Evolutionary conservation across 225 moss, liverwort and hornwort genomes (phyloP), one percentile per base, ranked within the genome.

Genomic region (Lunularia cruciata): DNA sequence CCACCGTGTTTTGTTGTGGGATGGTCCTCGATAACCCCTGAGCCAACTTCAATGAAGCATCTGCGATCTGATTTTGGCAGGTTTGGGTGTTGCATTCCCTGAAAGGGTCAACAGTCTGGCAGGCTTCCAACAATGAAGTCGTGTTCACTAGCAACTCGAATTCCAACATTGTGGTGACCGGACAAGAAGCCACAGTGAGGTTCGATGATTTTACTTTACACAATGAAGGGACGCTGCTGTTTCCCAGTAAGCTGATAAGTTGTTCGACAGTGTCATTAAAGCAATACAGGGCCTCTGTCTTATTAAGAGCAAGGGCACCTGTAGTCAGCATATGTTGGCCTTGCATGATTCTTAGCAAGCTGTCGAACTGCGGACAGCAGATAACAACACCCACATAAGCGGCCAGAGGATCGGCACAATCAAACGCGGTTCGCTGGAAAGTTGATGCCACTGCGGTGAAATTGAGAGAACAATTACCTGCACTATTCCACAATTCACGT

Each of bases 331-430:
- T 90, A 84, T 95, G 83, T 49, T 84, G 88, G 39, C 92, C 95
- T 68, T 88, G 76, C 31, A 91, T 82, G 48, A 95, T 90, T 69
- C 84, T 87, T 57, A 95, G 77, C 59, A 95, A 81, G 78, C 90
- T 95, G 69, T 92, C 88, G 26, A 95, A 81, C 63, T 95, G 95
- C 34, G 95, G 92, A 77, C 95, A 95, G 78, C 92, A 95, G 70
- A 95, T 92, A 25, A 92, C 95, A 70, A 89, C 92, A 71, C 95
- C 92, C 47, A 90, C 88, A 69, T 85, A 90, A 19, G 80, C 83
- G 35, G 95, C 90, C 58, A 90, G 60, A 55, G 92, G 92, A 46
- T 81, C 83, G 3, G 86, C 85, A 73, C 95, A 95, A 59, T 95
- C 95, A 60, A 78, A 81, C 40, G 83, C 88, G 38, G 95, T 95